These are phyloP conservation scores for Prillingera fragicola DNA, from an alignment of 1,284 basidiomycete species.

Conservation along the genomic window DNA sequence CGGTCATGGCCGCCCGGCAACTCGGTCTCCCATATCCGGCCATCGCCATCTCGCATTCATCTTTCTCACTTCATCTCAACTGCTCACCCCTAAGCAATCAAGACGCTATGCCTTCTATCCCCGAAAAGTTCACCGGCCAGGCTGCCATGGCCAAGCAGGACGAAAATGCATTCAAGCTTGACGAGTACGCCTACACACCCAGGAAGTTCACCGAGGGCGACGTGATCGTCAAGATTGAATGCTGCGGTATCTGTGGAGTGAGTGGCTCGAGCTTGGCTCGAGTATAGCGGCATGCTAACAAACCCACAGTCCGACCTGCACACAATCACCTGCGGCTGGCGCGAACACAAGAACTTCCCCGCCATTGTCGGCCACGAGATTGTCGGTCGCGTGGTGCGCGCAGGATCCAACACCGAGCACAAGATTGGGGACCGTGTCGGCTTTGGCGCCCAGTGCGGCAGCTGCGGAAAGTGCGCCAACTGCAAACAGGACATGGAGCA, in stretches of 20 bases:
- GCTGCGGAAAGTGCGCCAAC: conserved; percentile 54
- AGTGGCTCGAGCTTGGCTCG: not conserved
- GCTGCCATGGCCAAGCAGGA: conserved; percentile 22
- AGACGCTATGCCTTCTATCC: conserved; percentile 2
- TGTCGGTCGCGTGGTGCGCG: conserved; percentile 47
- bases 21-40: too few species aligned
- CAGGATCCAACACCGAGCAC: conserved; percentile 49
- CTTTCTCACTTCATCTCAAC: not conserved
- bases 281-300: not conserved
- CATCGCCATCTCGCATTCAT: too few species aligned
- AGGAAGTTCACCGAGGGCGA: conserved; percentile 29
- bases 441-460: conserved; percentile 58
- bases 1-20: too few species aligned
- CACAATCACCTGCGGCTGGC: conserved; percentile 30
- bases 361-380: conserved; percentile 51
- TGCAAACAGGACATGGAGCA: conserved; percentile 58
- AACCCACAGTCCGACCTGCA: conserved; percentile 26
- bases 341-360: conserved; percentile 11
- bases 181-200: conserved; percentile 26
- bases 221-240: conserved; percentile 22
- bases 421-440: conserved; percentile 61
- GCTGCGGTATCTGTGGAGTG: conserved; percentile 20
- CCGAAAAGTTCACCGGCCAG: conserved; percentile 22
- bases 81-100: not conserved
- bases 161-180: conserved; percentile 22